Evolutionary conservation across 805 yeast species (phyloP).

Genomic region (Candida silvatica): DNA sequence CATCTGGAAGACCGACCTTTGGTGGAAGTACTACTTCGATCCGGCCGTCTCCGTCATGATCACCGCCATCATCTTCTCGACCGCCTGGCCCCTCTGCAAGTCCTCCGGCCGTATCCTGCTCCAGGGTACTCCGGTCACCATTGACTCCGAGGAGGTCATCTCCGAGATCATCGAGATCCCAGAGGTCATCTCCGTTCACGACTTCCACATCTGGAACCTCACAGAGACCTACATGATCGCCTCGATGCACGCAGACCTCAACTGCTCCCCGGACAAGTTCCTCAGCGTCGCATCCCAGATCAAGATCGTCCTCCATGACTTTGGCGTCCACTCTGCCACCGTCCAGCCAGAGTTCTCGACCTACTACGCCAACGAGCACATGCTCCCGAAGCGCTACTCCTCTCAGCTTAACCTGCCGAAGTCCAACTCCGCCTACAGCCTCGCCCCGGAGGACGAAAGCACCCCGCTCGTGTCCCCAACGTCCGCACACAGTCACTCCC

Average conservation of each 20-base stretch:
- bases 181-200: constrained; percentile 82
- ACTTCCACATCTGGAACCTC: constrained; percentile 93
- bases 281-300: constrained; percentile 65
- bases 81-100: constrained; percentile 85
- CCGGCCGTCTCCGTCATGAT: constrained; percentile 81
- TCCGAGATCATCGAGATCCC: constrained; percentile 57
- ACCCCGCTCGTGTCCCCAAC: too few species aligned
- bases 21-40: constrained; percentile 83
- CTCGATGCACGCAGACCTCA: constrained; percentile 77
- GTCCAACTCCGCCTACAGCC: background rate
- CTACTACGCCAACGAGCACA: constrained; percentile 21
- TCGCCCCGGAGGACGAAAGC: too few species aligned
- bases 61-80: constrained; percentile 79
- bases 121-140: constrained; percentile 86
- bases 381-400: constrained; percentile 23
- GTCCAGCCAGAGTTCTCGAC: constrained; percentile 86
- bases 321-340: constrained; percentile 88
- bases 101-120: constrained; percentile 79
- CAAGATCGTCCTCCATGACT: constrained; percentile 68
- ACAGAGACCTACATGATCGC: constrained; percentile 84
- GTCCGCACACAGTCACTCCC: too few species aligned
- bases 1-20: constrained; percentile 87
- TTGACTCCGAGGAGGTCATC: constrained; percentile 69
- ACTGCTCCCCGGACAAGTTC: constrained; percentile 56
- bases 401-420: constrained; percentile 8